Evolutionary conservation across 352 stramenopile species (phyloP), one percentile per base, ranked within the genome.

Genomic region (Phytopythium oedochilum): DNA sequence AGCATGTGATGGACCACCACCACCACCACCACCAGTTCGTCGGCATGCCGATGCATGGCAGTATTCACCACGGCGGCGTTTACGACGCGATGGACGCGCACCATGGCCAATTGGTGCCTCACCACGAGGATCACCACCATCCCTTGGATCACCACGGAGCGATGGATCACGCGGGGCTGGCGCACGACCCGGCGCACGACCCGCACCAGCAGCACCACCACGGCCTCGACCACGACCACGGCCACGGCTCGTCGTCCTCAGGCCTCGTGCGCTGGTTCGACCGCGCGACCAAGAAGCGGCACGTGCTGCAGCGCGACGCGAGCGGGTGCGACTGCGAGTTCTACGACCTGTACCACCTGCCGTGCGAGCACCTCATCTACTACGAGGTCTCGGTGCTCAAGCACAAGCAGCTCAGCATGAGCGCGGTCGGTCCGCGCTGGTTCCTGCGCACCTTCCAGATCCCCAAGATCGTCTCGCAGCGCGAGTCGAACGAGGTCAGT

Each of bases 341-440:
- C 53, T 89, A 75, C 57, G 55, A 66, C 28, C 63, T 89, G 18
- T 88, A 85, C 53, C 70, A 82, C 26, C 59, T 89, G 20, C 78
- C 78, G 14, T 89, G 78, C 50, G 74, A 83, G 50, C 78, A 89
- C 59, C 65, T 89, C 29, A 86, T 89, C 60, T 85, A 73, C 70
- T 89, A 89, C 59, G 78, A 89, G 64, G 68, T 86, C 36, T 72
- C 71, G 28, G 63, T 78, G 35, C 54, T 89, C 39, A 71, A 85
- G 42, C 73, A 75, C 68, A 78, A 84, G 57, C 78, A 88, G 43
- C 45, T 89, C 36, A 86, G 72, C 29, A 69, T 89, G 73, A 73
- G 58, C 23, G 76, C 78, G 0, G 76, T 88, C 11, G 74, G 70
- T 14, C 61, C 64, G 48, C 71, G 78, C 18, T 89, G 78, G 78